phyloP scores from a whole-genome alignment of 345 rosid genomes.

The Cardamine chenopodiifolia region DNA sequence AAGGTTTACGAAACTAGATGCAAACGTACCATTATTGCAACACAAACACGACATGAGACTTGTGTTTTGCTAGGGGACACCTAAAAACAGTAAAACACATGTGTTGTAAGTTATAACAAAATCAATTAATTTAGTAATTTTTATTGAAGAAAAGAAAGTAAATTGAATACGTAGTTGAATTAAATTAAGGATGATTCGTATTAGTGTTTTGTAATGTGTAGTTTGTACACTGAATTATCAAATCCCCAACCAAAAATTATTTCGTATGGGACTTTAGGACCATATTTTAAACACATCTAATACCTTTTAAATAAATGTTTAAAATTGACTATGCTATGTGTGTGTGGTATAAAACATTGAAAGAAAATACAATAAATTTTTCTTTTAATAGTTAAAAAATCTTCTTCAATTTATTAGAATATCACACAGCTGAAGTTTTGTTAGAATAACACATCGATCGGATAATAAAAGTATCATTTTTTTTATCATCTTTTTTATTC shows the following conservation, averaged over 20 bases:
- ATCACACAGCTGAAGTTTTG: background rate
- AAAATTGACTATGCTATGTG: background rate
- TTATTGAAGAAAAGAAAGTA: no score
- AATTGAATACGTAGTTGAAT: background rate
- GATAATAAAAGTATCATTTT: background rate
- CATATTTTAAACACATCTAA: background rate
- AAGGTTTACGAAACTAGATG: background rate
- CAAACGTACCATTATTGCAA: background rate
- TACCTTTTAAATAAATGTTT: background rate
- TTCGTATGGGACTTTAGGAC: conserved; percentile 3
- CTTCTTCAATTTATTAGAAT: background rate
- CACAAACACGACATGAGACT: background rate
- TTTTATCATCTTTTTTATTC: background rate
- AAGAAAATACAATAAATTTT: background rate
- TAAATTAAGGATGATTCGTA: background rate
- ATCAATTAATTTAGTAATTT: background rate
- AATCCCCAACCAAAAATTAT: background rate
- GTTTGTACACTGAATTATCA: background rate
- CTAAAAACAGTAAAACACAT: background rate
- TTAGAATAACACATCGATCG: background rate
- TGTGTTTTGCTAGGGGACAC: background rate
- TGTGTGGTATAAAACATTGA: background rate
- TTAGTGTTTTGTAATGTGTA: background rate
- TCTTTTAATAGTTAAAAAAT: background rate
- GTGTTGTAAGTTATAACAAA: background rate